phyloP scores from a whole-genome alignment of 2,329 filamentous ascomycete species.

The Karstenula rhodostoma region DNA sequence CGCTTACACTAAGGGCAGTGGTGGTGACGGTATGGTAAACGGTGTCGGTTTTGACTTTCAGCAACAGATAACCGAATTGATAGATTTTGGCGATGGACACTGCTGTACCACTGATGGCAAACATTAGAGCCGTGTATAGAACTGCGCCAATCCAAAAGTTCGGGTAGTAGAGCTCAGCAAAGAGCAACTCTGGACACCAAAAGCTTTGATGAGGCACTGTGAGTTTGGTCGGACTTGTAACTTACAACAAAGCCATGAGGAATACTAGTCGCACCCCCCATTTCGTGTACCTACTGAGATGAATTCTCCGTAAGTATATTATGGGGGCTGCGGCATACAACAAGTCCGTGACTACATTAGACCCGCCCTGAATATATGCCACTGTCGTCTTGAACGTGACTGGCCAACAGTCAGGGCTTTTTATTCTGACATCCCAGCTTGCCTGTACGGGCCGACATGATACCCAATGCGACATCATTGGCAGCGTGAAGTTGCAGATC shows the following conservation, averaged over 20 bases:
- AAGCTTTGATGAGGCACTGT: too few relatives aligned
- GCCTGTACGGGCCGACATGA: slow-evolving; percentile 12
- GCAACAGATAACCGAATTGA: slow-evolving; percentile 6
- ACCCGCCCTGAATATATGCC: slow-evolving; percentile 12
- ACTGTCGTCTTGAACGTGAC: slow-evolving; percentile 5
- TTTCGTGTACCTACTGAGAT: slow-evolving; percentile 11
- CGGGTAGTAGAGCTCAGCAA: too few relatives aligned
- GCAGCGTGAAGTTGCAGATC: slow-evolving; percentile 16
- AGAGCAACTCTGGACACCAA: too few relatives aligned
- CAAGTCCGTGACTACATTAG: slow-evolving; percentile 18
- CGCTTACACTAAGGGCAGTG: slow-evolving; percentile 1
- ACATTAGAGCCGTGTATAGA: background rate
- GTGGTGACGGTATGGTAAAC: slow-evolving; percentile 11
- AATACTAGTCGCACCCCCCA: slow-evolving; percentile 18
- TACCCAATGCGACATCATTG: slow-evolving; percentile 9
- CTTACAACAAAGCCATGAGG: slow-evolving; percentile 16
- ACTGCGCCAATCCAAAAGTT: background rate
- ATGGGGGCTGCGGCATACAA: slow-evolving; percentile 16
- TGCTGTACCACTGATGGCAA: slow-evolving; percentile 6
- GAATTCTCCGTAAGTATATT: slow-evolving; percentile 12
- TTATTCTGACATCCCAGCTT: slow-evolving; percentile 12
- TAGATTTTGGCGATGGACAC: slow-evolving; percentile 16
- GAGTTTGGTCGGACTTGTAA: background rate
- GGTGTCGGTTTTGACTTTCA: slow-evolving; percentile 1
- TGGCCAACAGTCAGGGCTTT: slow-evolving; percentile 7